These are phyloP conservation scores for Microcos paniculata DNA, from an alignment of 345 rosid genomes.

Conservation along the genomic window DNA sequence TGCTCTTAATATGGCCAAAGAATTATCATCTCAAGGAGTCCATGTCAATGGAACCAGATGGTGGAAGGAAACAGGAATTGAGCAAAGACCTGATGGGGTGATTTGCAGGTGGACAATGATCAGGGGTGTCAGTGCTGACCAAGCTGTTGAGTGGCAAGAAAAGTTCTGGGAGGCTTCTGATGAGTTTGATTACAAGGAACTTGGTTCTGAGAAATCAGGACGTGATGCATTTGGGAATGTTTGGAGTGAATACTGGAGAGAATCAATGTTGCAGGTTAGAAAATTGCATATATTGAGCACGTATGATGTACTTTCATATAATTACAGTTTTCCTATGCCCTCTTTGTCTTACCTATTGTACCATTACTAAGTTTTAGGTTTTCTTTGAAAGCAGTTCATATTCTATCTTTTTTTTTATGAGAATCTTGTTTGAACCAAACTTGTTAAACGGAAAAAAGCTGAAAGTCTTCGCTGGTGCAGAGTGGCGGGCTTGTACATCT, in stretches of 20 bases:
- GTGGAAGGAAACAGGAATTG: constrained; percentile 90
- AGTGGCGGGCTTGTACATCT: constrained; percentile 67
- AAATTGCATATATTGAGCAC: background rate
- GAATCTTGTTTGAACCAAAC: background rate
- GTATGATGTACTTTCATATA: background rate
- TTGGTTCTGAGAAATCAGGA: constrained; percentile 95
- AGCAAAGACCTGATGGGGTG: constrained; percentile 74
- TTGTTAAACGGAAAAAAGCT: background rate
- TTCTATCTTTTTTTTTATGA: background rate
- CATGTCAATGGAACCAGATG: constrained; percentile 66
- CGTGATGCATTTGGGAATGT: constrained; percentile 81
- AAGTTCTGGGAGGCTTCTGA: constrained; percentile 98
- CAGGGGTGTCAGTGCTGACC: constrained; percentile 78
- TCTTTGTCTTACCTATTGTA: background rate
- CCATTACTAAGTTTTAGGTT: background rate
- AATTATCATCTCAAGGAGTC: constrained; percentile 45
- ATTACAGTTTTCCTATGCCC: background rate
- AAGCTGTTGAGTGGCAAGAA: constrained; percentile 89
- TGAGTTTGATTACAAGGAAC: constrained; percentile 86
- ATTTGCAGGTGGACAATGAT: constrained; percentile 89
- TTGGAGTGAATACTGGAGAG: constrained; percentile 93
- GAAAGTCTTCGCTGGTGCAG: constrained; percentile 36
- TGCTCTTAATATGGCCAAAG: constrained; percentile 57
- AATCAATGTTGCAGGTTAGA: constrained; percentile 85
- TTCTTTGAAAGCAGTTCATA: background rate